Evolutionary conservation across 345 rosid genomes (phyloP).

Genomic region (Linum lewisii): DNA sequence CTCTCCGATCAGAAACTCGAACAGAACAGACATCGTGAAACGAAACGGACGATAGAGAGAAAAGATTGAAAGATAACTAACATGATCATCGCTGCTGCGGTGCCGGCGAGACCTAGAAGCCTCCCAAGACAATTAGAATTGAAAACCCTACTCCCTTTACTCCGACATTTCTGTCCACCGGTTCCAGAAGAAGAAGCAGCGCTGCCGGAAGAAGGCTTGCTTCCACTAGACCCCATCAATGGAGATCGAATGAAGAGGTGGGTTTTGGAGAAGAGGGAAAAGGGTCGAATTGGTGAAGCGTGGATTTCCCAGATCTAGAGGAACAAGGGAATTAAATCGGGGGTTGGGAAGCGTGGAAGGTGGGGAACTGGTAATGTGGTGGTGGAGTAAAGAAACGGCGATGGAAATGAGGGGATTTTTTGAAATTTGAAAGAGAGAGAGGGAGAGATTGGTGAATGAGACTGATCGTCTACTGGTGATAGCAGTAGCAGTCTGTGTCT

Average conservation of each 20-base stretch:
- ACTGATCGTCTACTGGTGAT: not conserved
- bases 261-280: not conserved
- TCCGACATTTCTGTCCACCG: constrained; percentile 32
- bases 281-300: no score
- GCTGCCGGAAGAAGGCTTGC: constrained; percentile 38
- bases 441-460: not conserved
- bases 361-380: not conserved
- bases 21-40: no score
- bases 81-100: constrained; percentile 29
- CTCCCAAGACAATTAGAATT: constrained; percentile 60
- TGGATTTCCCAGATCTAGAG: not conserved
- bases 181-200: constrained; percentile 16
- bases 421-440: no score
- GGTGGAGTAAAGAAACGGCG: not conserved
- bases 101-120: constrained; percentile 44
- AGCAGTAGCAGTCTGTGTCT: not conserved
- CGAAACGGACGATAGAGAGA: no score
- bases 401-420: not conserved
- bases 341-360: not conserved
- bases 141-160: constrained; percentile 44
- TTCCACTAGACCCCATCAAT: constrained; percentile 71
- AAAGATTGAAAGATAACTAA: constrained; percentile 9
- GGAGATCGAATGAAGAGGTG: not conserved
- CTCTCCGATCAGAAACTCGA: no score
- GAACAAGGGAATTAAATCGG: not conserved